Conservation (phyloP, 495 filamentous ascomycete species). For the Hypoxylon trugodes region DNA sequence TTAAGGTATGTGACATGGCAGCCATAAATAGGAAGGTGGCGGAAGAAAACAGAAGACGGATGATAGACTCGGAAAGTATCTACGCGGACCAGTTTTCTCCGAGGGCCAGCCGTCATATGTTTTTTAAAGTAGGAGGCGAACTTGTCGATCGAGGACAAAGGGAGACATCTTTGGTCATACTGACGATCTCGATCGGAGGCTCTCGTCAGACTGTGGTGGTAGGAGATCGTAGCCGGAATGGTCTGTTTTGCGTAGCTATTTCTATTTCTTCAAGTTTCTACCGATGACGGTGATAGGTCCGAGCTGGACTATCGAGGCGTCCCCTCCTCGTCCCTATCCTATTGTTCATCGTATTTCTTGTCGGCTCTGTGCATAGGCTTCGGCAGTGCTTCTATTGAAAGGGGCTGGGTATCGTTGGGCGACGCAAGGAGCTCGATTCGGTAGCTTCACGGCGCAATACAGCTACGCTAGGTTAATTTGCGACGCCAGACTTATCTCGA, state of each 20-base stretch:
- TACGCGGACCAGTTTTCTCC: too few relatives aligned
- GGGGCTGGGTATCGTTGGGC: neutral
- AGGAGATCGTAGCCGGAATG: neutral
- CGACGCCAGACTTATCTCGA: neutral
- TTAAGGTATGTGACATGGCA: too few relatives aligned
- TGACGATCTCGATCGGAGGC: constrained; percentile 18
- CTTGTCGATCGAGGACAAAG: constrained; percentile 5
- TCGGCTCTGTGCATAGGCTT: neutral
- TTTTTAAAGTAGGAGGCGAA: constrained; percentile 7
- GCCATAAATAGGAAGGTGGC: too few relatives aligned
- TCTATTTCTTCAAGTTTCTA: neutral
- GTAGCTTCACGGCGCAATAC: neutral
- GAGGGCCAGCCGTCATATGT: too few relatives aligned
- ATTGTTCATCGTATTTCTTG: neutral
- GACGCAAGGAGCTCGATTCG: neutral
- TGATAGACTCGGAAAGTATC: too few relatives aligned
- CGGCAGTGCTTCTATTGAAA: neutral
- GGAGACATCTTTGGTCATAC: constrained; percentile 1
- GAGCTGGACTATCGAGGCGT: neutral
- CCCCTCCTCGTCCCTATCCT: neutral
- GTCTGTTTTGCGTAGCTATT: neutral
- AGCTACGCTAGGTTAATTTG: neutral
- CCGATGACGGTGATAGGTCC: neutral
- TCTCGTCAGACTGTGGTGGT: too few relatives aligned
- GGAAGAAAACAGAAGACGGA: too few relatives aligned